These are phyloP conservation scores for Globisporangium radiosum DNA, from an alignment of 352 stramenopile genomes.

Conservation along the genomic window DNA sequence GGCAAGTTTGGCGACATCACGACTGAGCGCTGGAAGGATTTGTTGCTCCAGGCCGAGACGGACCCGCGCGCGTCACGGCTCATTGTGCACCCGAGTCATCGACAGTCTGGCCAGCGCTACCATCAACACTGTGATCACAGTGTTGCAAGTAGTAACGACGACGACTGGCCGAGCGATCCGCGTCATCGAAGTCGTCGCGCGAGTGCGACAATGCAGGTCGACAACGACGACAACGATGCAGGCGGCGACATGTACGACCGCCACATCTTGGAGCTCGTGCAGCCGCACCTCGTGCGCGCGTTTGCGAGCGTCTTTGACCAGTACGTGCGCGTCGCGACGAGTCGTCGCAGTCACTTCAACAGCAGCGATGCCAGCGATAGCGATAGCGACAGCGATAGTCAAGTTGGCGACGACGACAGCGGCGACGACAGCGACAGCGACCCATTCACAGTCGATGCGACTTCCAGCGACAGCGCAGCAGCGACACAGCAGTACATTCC, in stretches of 20 bases:
- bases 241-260: conserved; percentile 51
- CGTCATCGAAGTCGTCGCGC: too few species aligned
- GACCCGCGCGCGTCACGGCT: conserved; percentile 50
- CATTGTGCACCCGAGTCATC: conserved; percentile 42
- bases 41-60: conserved; percentile 66
- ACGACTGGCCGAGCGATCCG: neutral
- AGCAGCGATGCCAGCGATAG: conserved; percentile 27
- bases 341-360: conserved; percentile 12
- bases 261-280: conserved; percentile 64
- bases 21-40: conserved; percentile 71
- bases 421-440: neutral
- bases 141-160: too few species aligned
- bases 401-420: conserved; percentile 11
- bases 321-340: conserved; percentile 41
- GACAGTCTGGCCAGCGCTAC: too few species aligned
- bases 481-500: conserved; percentile 47
- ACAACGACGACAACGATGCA: neutral
- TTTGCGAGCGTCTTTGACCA: conserved; percentile 73
- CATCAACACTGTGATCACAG: too few species aligned
- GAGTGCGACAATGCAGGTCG: conserved; percentile 1
- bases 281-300: conserved; percentile 38
- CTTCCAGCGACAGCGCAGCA: too few species aligned
- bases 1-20: conserved; percentile 74
- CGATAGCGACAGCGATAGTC: conserved; percentile 9
- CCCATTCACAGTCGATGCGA: too few species aligned